These are phyloP conservation scores for Stramenopiles sp. DNA, from an alignment of 352 stramenopile species.

Conservation along the genomic window DNA sequence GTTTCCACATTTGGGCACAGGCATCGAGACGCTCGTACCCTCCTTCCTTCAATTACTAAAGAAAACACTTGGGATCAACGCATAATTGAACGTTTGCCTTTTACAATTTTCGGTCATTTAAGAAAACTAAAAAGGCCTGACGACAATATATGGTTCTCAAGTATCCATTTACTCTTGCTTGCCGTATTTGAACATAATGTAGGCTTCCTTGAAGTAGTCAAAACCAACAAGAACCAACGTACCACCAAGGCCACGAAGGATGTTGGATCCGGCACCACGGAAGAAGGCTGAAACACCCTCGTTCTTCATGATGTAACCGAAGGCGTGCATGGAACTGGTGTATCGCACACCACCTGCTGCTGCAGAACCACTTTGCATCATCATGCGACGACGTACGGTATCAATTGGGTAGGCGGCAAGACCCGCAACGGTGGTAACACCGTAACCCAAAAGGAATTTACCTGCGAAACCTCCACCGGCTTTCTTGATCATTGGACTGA, in stretches of 20 bases:
- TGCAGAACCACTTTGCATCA: slow-evolving; percentile 91
- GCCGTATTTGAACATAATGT: too few relatives aligned
- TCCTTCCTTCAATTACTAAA: too few relatives aligned
- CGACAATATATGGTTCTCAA: too few relatives aligned
- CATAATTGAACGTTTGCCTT: too few relatives aligned
- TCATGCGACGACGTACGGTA: slow-evolving; percentile 78
- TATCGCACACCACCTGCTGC: slow-evolving; percentile 76
- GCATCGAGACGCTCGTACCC: too few relatives aligned
- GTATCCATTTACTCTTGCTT: too few relatives aligned
- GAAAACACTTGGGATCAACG: too few relatives aligned
- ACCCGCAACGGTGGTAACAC: slow-evolving; percentile 62
- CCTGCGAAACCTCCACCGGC: too few relatives aligned
- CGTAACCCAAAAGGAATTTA: slow-evolving; percentile 73
- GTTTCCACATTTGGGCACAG: too few relatives aligned
- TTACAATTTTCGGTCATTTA: too few relatives aligned
- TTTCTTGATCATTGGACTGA: slow-evolving; percentile 58
- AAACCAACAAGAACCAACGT: slow-evolving; percentile 96
- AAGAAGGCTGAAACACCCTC: slow-evolving; percentile 87
- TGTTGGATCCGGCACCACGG: slow-evolving; percentile 95
- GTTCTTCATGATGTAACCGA: slow-evolving; percentile 83
- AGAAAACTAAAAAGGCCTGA: too few relatives aligned
- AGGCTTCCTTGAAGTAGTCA: slow-evolving; percentile 97
- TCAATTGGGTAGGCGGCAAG: slow-evolving; percentile 90
- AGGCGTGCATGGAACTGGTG: slow-evolving; percentile 87
- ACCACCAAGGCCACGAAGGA: slow-evolving; percentile 92